Conservation (phyloP, 139 green algal genomes). For the Closterium sp. region DNA sequence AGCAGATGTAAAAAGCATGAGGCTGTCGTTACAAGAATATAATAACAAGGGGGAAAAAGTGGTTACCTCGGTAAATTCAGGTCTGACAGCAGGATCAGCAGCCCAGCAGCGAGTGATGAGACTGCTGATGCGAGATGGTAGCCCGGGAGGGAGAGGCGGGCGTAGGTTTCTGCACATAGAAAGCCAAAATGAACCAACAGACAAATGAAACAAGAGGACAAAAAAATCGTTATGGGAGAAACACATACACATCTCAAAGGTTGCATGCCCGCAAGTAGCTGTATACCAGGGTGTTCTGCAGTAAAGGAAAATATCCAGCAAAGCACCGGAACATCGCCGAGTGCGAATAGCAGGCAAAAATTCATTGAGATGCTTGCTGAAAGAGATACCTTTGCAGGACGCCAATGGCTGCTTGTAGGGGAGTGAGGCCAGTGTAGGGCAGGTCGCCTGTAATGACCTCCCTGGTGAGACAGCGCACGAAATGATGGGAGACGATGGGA, state of each 20-base stretch:
- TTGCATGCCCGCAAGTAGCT: no score
- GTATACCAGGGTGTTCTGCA: no score
- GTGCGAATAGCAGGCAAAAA: no score
- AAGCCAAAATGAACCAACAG: no score
- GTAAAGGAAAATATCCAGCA: neutral
- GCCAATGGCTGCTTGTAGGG: slow-evolving; percentile 46
- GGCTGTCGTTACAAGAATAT: no score
- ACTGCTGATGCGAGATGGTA: neutral
- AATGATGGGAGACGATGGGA: no score
- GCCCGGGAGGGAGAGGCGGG: neutral
- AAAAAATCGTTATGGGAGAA: no score
- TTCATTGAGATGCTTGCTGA: no score
- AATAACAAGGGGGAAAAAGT: no score
- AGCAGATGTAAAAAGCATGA: no score
- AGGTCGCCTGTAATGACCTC: slow-evolving; percentile 86
- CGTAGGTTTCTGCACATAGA: neutral
- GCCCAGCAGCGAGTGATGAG: neutral
- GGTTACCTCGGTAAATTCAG: neutral
- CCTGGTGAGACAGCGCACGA: neutral
- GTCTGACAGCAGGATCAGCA: neutral
- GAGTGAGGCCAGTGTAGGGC: slow-evolving; percentile 56
- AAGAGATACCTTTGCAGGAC: slow-evolving; percentile 33
- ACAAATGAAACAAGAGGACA: neutral
- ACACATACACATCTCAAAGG: no score
- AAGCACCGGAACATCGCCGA: neutral